These are phyloP conservation scores for Aspergillus sp. DNA, from an alignment of 2,329 filamentous ascomycete species.

Conservation along the genomic window DNA sequence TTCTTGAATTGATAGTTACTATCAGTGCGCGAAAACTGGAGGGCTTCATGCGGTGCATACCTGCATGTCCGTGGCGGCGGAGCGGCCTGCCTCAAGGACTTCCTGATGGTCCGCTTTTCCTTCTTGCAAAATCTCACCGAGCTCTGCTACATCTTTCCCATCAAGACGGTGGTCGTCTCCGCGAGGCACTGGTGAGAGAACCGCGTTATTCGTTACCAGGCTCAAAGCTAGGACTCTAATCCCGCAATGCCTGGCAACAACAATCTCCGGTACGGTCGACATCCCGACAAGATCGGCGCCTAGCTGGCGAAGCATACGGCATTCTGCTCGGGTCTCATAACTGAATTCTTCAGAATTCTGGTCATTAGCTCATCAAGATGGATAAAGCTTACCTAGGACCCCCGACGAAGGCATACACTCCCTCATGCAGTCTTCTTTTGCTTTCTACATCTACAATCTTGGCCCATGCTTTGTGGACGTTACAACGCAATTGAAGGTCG, in stretches of 20 bases:
- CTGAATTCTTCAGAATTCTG: slow-evolving; percentile 31
- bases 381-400: slow-evolving; percentile 59
- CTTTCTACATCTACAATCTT: slow-evolving; percentile 49
- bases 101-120: slow-evolving; percentile 67
- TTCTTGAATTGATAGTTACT: slow-evolving; percentile 33
- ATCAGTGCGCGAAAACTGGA: not conserved
- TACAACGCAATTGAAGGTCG: slow-evolving; percentile 61
- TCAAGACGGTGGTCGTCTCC: slow-evolving; percentile 60
- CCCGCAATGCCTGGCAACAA: slow-evolving; percentile 65
- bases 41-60: slow-evolving; percentile 34
- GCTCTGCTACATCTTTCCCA: slow-evolving; percentile 51
- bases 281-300: slow-evolving; percentile 72
- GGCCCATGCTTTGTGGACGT: slow-evolving; percentile 60
- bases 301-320: slow-evolving; percentile 60
- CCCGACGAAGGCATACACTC: slow-evolving; percentile 66
- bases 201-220: slow-evolving; percentile 66
- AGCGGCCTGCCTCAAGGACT: slow-evolving; percentile 62
- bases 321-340: slow-evolving; percentile 68
- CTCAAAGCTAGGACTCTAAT: slow-evolving; percentile 66
- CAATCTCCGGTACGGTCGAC: slow-evolving; percentile 70
- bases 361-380: not conserved
- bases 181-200: slow-evolving; percentile 59
- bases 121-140: slow-evolving; percentile 58
- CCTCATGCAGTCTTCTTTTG: slow-evolving; percentile 60
- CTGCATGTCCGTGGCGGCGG: slow-evolving; percentile 66